Evolutionary conservation across 495 filamentous ascomycete species (phyloP), one percentile per base, ranked within the genome.

Genomic region (Penicillium psychrofluorescens): DNA sequence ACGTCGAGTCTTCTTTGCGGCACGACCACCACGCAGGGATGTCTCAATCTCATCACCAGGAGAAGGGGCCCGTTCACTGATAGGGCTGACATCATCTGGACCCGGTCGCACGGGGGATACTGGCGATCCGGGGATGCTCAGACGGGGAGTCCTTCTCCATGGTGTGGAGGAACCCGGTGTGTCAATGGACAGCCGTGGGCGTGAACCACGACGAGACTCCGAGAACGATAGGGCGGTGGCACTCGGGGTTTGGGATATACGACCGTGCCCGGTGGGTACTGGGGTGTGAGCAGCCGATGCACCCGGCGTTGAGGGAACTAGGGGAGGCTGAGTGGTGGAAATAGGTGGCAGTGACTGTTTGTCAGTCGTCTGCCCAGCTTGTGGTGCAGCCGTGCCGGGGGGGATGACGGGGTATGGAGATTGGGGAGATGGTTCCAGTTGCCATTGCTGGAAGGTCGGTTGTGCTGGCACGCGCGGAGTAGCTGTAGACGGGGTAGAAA

Each of bases 21-120:
- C 51, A 49, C 11, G 49, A 15, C 42, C 44, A 7, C 59, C 55
- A n/a, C 63, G 63, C n/a, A 53, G 50, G 3, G 67, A 61, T 9
- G 58, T 49, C 38, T 67, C 56, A 37, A 63, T 57, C 15, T 50
- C 58, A 14, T 68, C 66, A 37, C 59, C 41, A 2, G 67, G 64
- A 11, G 73, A 76, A 16, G 61, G 61, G 6, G 60, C 69, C 31
- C 55, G 62, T 13, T 77, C 74, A 43, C 75, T 78, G 38, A 78
- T 74, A 0, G 75, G 75, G 54, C 75, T 78, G 7, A 78, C 65
- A 44, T 74, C 72, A 34, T 71, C 72, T 8, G 63, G 69, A 6
- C 58, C 58, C 43, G 75, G 75, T 5, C 70, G 63, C 40, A 61
- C 54, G 7, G 75, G 74, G 15, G 75, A 76, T 22, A 55, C 54